Conservation (phyloP, 257 asterid species). For the Solanum raphanifolium region DNA sequence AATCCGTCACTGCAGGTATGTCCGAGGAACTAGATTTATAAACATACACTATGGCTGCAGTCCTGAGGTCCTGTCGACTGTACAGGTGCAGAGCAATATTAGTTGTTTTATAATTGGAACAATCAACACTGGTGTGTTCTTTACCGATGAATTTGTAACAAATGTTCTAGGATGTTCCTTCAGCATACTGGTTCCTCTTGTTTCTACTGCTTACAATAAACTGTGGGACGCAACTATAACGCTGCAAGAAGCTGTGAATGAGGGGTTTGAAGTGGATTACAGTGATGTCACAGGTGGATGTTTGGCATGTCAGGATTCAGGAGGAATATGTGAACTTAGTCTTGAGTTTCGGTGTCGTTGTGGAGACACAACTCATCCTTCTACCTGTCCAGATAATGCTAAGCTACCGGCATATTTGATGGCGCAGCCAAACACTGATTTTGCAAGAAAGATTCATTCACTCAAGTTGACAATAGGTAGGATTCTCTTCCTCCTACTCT, state of each 20-base stretch:
- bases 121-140: background rate
- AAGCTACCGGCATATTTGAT: background rate
- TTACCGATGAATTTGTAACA: background rate
- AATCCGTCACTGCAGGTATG: background rate
- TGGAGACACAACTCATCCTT: background rate
- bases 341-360: background rate
- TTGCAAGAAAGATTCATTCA: background rate
- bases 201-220: background rate
- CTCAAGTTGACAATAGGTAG: background rate
- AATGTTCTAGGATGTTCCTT: background rate
- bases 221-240: background rate
- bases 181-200: background rate
- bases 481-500: background rate
- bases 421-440: background rate
- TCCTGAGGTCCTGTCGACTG: background rate
- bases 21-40: background rate
- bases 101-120: background rate
- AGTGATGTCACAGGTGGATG: background rate
- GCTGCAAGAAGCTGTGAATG: background rate
- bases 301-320: slow-evolving; percentile 4
- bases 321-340: slow-evolving; percentile 6
- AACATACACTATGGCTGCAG: slow-evolving; percentile 3
- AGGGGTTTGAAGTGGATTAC: slow-evolving; percentile 9
- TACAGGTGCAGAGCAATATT: background rate
- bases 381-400: background rate